Evolutionary conservation across 345 rosid genomes (phyloP).

Genomic region (Eucalyptus marginata): DNA sequence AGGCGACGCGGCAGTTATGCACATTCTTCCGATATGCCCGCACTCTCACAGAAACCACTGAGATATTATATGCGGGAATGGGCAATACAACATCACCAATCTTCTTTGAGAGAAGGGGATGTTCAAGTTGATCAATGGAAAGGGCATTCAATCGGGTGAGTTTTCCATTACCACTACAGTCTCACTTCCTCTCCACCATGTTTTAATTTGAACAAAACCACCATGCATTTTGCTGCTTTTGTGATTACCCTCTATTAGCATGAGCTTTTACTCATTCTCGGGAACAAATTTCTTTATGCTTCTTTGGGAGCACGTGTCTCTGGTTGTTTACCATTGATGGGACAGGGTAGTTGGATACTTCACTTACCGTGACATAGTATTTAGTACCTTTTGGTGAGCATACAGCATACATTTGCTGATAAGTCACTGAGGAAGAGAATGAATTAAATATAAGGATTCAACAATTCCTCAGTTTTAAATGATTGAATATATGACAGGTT

Average conservation of each 20-base stretch:
- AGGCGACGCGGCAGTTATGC: slow-evolving; percentile 18
- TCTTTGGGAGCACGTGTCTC: neutral
- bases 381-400: neutral
- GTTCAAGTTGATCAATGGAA: slow-evolving; percentile 65
- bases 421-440: neutral
- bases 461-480: neutral
- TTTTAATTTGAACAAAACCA: neutral
- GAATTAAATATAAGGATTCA: neutral
- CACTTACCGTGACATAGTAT: neutral
- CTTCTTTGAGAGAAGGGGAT: slow-evolving; percentile 30
- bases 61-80: slow-evolving; percentile 30
- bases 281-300: neutral
- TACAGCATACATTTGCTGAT: neutral
- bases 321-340: neutral
- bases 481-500: neutral
- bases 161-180: neutral
- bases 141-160: slow-evolving; percentile 65
- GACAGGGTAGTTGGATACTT: neutral
- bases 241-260: neutral
- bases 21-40: neutral
- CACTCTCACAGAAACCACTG: slow-evolving; percentile 17
- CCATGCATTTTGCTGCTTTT: neutral
- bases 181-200: neutral
- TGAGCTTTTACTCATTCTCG: neutral
- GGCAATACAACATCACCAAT: slow-evolving; percentile 57